These are phyloP conservation scores for Porcisia hertigi DNA, from an alignment of 208 protist genomes.

Conservation along the genomic window DNA sequence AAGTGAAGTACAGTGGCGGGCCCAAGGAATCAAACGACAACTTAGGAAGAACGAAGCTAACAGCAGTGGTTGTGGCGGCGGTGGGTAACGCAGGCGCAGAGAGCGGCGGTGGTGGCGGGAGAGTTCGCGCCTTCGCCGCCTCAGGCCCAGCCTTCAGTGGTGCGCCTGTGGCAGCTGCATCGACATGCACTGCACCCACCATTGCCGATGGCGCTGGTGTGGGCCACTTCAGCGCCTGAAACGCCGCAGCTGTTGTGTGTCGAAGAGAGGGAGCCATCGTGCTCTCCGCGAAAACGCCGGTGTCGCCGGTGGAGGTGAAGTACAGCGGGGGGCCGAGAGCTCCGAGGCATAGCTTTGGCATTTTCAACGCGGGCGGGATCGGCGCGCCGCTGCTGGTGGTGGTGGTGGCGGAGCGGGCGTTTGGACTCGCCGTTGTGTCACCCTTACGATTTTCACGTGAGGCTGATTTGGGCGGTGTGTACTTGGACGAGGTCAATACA, in stretches of 20 bases:
- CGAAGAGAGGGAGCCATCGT: constrained; percentile 3
- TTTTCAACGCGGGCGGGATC: constrained; percentile 15
- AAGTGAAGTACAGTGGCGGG: constrained; percentile 68
- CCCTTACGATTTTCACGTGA: neutral
- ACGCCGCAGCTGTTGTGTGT: neutral
- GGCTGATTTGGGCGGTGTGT: neutral
- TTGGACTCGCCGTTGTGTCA: neutral
- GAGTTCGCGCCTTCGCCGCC: neutral
- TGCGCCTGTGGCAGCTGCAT: neutral
- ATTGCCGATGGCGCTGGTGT: neutral
- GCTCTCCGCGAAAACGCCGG: constrained; percentile 35
- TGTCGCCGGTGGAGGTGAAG: constrained; percentile 66
- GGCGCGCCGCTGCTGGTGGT: neutral
- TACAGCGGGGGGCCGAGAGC: constrained; percentile 56
- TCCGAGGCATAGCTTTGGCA: constrained; percentile 57
- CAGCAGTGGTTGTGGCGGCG: constrained; percentile 11
- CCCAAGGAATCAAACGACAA: constrained; percentile 43
- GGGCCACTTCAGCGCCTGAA: constrained; percentile 2
- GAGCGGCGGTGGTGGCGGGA: neutral
- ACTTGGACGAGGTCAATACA: neutral
- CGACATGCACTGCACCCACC: neutral
- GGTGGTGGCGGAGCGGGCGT: neutral
- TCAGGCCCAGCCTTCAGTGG: neutral
- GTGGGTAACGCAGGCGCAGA: neutral
- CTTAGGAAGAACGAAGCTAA: constrained; percentile 37